phyloP scores from a whole-genome alignment of 176 grass and related monocot genomes.

The Areca catechu region DNA sequence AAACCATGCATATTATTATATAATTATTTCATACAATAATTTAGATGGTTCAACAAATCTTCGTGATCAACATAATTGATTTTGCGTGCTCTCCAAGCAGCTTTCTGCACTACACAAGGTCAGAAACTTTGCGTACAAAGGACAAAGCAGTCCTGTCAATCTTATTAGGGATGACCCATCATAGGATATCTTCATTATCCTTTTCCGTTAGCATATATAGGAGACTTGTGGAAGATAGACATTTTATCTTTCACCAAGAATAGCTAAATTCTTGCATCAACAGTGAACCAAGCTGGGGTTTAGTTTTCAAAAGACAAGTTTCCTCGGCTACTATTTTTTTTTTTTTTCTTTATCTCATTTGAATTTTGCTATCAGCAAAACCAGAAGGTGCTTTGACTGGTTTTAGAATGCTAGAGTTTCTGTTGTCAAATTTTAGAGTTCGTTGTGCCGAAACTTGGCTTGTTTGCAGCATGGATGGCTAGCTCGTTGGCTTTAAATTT shows the following conservation, averaged over 20 bases:
- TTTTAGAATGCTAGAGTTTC: too few relatives aligned
- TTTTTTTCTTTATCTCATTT: too few relatives aligned
- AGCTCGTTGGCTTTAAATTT: too few relatives aligned
- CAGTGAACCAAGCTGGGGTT: slow-evolving; percentile 4
- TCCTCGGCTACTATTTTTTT: too few relatives aligned
- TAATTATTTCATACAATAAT: not conserved
- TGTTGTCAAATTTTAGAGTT: too few relatives aligned
- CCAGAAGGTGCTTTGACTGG: too few relatives aligned
- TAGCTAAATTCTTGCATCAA: not conserved
- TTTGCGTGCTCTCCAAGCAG: slow-evolving; percentile 4
- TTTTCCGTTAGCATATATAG: slow-evolving; percentile 5
- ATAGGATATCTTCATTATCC: slow-evolving; percentile 2
- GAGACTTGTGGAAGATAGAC: slow-evolving; percentile 1
- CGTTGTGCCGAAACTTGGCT: too few relatives aligned
- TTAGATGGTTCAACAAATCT: slow-evolving; percentile 5
- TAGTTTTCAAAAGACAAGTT: too few relatives aligned
- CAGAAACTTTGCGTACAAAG: slow-evolving; percentile 5
- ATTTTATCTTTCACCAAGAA: slow-evolving; percentile 2
- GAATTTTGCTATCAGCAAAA: too few relatives aligned
- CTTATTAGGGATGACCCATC: slow-evolving; percentile 2
- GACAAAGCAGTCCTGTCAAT: slow-evolving; percentile 4
- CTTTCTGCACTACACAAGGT: slow-evolving; percentile 1
- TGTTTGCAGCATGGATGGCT: too few relatives aligned
- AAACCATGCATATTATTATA: not conserved
- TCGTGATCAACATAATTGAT: not conserved